phyloP scores from a whole-genome alignment of 345 rosid species.

The Brassica carinata region DNA sequence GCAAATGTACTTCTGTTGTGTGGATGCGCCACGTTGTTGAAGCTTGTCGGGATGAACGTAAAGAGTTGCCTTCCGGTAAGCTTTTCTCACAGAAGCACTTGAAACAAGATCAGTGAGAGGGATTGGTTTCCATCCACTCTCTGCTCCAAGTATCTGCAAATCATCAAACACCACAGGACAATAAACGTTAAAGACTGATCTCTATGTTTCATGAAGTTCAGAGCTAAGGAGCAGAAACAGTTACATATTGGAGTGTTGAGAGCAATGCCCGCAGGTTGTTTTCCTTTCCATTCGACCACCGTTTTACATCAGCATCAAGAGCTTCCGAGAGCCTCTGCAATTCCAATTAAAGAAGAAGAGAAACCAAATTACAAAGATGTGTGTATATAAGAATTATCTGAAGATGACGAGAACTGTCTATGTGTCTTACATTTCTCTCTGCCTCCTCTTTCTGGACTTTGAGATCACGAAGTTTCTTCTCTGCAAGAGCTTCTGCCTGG shows the following conservation, averaged over 20 bases:
- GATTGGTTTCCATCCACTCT: conserved; percentile 91
- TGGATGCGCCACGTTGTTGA: conserved; percentile 96
- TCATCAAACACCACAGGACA: neutral
- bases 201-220: neutral
- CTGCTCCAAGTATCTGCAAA: conserved; percentile 85
- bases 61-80: conserved; percentile 88
- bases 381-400: neutral
- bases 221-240: conserved; percentile 1
- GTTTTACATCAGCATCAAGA: conserved; percentile 84
- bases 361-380: conserved; percentile 7
- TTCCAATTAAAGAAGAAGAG: conserved; percentile 21
- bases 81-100: conserved; percentile 77
- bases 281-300: conserved; percentile 92
- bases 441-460: conserved; percentile 87
- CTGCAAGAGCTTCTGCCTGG: conserved; percentile 94
- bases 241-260: conserved; percentile 92
- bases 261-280: conserved; percentile 89
- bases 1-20: conserved; percentile 82
- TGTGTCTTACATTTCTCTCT: conserved; percentile 75
- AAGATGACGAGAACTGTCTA: conserved; percentile 16
- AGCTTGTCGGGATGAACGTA: conserved; percentile 91
- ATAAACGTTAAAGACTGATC: neutral
- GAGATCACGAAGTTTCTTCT: conserved; percentile 86
- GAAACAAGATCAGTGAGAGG: conserved; percentile 76
- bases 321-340: conserved; percentile 76